phyloP scores from a whole-genome alignment of 1,284 basidiomycete species.

The Naganishia sp. region DNA sequence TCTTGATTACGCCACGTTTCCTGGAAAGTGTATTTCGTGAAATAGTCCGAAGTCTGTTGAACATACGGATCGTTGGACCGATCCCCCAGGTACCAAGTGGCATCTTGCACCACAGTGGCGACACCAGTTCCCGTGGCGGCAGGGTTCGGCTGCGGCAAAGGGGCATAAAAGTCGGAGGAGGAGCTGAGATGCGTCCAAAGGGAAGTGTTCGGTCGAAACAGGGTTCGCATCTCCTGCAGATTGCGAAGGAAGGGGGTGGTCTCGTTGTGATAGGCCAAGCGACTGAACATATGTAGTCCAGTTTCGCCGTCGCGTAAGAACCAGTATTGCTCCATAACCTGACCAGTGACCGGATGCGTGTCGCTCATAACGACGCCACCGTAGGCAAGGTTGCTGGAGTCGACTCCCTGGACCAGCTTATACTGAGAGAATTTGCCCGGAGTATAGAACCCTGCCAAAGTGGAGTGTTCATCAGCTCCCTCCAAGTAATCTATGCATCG shows the following conservation, averaged over 20 bases:
- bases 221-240: constrained; percentile 38
- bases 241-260: constrained; percentile 35
- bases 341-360: constrained; percentile 31
- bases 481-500: neutral
- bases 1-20: constrained; percentile 38
- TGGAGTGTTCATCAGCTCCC: constrained; percentile 28
- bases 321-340: constrained; percentile 44
- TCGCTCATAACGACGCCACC: constrained; percentile 28
- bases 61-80: constrained; percentile 32
- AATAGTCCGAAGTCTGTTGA: constrained; percentile 41
- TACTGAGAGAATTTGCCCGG: constrained; percentile 31
- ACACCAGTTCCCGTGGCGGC: constrained; percentile 29
- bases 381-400: constrained; percentile 34
- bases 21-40: constrained; percentile 43
- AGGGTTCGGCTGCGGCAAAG: constrained; percentile 35
- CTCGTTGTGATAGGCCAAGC: constrained; percentile 38
- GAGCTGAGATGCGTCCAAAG: constrained; percentile 42
- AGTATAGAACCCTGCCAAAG: constrained; percentile 30
- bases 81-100: constrained; percentile 44
- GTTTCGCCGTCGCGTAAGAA: constrained; percentile 44
- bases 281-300: constrained; percentile 41
- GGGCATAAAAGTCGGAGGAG: constrained; percentile 37
- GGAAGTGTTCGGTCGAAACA: constrained; percentile 37
- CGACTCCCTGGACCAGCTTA: constrained; percentile 26
- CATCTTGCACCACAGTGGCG: constrained; percentile 42